Evolutionary conservation across 768 basidiomycete species (phyloP), one percentile per base, ranked within the genome.

Genomic region (Mrakia frigida): DNA sequence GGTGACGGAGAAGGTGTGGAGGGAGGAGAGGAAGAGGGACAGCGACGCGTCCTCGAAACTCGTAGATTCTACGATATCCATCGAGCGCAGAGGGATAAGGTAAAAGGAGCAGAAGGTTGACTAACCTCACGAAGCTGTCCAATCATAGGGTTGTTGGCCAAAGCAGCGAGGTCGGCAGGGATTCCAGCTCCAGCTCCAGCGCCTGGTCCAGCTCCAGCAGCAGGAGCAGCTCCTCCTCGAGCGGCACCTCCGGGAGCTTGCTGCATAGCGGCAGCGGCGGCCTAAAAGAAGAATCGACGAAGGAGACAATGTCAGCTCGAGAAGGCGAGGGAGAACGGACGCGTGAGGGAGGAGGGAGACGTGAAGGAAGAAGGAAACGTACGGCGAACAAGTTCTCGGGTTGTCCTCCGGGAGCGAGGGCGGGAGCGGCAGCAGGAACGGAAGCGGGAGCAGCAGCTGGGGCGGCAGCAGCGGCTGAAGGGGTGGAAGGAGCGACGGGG

Each of bases 371-470:
- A 37, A 11, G 16, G 46, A 37, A n/a, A 80, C 86, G 75, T 79
- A 91, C 91, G 84, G 92, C 92, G 84, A 96, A 95, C 67, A 96
- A 86, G 82, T 96, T 96, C 82, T 94, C 93, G 35, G 90, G 89
- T 76, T 77, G 73, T 53, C 73, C 74, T 53, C 79, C 72, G 43
- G 81, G 80, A 16, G 82, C 79, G 28, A 39, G 25, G 53, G 79
- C 79, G 35, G 80, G 76, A 35, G 82, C 75, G 60, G 82, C 74
- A 39, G 74, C 70, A n/a, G 82, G 81, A 28, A 84, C 81, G 60
- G 85, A 81, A 33, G 84, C 81, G 60, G 85, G 80, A 28, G 82
- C 82, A 74, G 75, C 23, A 16, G 87, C 82, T 25, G 84, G 84
- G 52, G 78, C 70, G 23, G 78, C 67, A 23, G 56, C n/a, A n/a